phyloP scores from a whole-genome alignment of 1,139 yeast species.

The Yamadazyma triangularis region DNA sequence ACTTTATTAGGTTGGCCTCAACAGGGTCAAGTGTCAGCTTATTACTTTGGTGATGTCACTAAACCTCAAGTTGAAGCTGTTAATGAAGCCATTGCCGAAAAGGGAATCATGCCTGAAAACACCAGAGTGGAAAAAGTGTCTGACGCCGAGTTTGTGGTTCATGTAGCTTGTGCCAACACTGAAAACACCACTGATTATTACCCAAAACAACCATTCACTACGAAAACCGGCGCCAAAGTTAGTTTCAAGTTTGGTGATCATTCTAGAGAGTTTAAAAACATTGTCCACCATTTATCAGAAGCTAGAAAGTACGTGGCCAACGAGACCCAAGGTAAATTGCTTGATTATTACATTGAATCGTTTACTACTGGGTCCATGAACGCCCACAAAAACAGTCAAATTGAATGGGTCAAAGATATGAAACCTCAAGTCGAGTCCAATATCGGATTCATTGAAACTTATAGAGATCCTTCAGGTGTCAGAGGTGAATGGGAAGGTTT shows the following conservation, averaged over 20 bases:
- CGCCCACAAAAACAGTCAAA: conserved; percentile 81
- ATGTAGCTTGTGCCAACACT: conserved; percentile 55
- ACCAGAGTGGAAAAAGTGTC: conserved; percentile 59
- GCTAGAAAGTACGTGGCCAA: conserved; percentile 69
- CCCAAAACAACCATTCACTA: conserved; percentile 22
- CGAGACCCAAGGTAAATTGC: conserved; percentile 63
- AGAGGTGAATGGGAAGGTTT: conserved; percentile 94
- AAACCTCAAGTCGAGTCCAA: conserved; percentile 83
- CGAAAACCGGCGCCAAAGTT: conserved; percentile 29
- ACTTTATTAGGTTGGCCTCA: conserved; percentile 72
- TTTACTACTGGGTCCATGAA: conserved; percentile 80
- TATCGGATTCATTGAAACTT: conserved; percentile 87
- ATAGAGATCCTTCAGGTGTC: conserved; percentile 87
- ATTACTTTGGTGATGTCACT: conserved; percentile 57
- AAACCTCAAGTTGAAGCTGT: conserved; percentile 62
- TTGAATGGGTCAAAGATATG: conserved; percentile 81
- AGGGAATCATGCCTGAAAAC: conserved; percentile 77
- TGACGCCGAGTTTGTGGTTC: conserved; percentile 44
- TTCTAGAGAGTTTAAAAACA: conserved; percentile 52
- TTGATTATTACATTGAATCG: conserved; percentile 61
- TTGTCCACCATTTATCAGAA: conserved; percentile 50
- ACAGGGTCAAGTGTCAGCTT: conserved; percentile 68
- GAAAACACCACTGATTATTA: conserved; percentile 41
- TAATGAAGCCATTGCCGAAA: conserved; percentile 56
- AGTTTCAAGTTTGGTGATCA: conserved; percentile 77